phyloP scores from a whole-genome alignment of 2,329 filamentous ascomycete genomes.

The Nemania diffusa region DNA sequence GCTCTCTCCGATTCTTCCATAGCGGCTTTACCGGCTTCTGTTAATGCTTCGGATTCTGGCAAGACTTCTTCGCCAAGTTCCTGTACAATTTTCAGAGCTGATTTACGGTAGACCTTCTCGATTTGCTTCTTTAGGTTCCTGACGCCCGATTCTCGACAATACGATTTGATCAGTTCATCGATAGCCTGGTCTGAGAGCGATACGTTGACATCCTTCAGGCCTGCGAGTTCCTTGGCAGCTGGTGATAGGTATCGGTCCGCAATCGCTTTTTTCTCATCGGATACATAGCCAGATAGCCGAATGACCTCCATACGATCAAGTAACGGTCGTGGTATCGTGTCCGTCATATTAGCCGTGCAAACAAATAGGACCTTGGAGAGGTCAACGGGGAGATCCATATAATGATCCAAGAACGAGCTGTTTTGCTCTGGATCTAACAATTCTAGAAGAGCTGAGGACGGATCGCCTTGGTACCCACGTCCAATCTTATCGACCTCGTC shows the following conservation, averaged over 20 bases:
- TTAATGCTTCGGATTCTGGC: constrained; percentile 82
- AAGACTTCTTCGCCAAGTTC: constrained; percentile 88
- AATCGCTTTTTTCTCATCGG: constrained; percentile 99
- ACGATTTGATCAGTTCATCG: constrained; percentile 96
- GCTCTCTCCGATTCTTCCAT: constrained; percentile 77
- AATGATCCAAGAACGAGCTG: constrained; percentile 95
- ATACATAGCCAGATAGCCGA: constrained; percentile 92
- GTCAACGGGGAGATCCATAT: constrained; percentile 98
- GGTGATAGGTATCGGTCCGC: constrained; percentile 92
- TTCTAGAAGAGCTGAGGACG: constrained; percentile 91
- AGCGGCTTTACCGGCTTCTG: constrained; percentile 84
- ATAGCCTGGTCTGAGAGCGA: constrained; percentile 86
- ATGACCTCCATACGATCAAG: constrained; percentile 99
- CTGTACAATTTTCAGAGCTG: constrained; percentile 95
- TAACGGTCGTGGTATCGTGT: constrained; percentile 93
- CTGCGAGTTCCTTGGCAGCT: constrained; percentile 92
- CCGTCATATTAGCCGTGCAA: constrained; percentile 98
- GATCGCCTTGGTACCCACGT: constrained; percentile 94
- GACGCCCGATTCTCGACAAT: constrained; percentile 96
- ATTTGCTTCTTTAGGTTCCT: constrained; percentile 99
- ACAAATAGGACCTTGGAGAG: constrained; percentile 98
- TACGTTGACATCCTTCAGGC: constrained; percentile 91
- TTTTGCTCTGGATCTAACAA: constrained; percentile 97
- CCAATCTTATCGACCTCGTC: constrained; percentile 99
- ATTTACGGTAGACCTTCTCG: constrained; percentile 98